Percentiles rank a stretch among this genome's conserved stretches.
phyloP scores from a whole-genome alignment of 768 basidiomycete genomes.

The Hericium rajendrae region DNA sequence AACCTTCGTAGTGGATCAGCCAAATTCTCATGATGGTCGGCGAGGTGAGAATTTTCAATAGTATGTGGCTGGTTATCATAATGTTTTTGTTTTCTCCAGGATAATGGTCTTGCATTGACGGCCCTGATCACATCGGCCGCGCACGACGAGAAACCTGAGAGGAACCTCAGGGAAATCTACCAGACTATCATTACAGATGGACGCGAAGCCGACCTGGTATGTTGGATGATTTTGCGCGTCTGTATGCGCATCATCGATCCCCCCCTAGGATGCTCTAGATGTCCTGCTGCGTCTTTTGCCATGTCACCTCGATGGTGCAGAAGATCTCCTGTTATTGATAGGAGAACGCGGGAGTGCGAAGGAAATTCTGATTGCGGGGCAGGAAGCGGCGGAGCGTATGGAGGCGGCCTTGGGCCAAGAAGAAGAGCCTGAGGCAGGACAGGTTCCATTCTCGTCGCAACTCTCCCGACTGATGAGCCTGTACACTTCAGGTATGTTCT shows the following conservation, averaged over 20 bases:
- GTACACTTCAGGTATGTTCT: constrained; percentile 12
- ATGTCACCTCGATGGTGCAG: constrained; percentile 20
- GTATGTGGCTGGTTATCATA: neutral
- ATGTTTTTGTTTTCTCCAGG: constrained; percentile 7
- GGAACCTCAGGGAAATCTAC: constrained; percentile 5
- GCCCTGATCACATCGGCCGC: constrained; percentile 11
- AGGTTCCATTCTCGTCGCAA: constrained; percentile 9
- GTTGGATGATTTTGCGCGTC: neutral
- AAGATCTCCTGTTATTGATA: constrained; percentile 25
- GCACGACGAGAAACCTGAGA: constrained; percentile 8
- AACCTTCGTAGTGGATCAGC: too few relatives aligned
- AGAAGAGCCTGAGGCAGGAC: neutral
- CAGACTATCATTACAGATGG: constrained; percentile 9
- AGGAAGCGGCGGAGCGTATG: constrained; percentile 29
- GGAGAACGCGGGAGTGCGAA: constrained; percentile 26
- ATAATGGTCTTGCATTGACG: constrained; percentile 11
- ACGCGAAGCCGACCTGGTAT: constrained; percentile 12
- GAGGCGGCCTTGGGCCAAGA: constrained; percentile 13
- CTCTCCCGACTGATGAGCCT: constrained; percentile 16
- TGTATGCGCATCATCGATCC: neutral
- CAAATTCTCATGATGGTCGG: neutral
- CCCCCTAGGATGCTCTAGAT: constrained; percentile 29
- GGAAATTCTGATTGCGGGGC: constrained; percentile 31
- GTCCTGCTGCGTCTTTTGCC: constrained; percentile 28
- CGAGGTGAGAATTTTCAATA: neutral